phyloP scores from a whole-genome alignment of 345 rosid species.

The Eucalyptus regnans region DNA sequence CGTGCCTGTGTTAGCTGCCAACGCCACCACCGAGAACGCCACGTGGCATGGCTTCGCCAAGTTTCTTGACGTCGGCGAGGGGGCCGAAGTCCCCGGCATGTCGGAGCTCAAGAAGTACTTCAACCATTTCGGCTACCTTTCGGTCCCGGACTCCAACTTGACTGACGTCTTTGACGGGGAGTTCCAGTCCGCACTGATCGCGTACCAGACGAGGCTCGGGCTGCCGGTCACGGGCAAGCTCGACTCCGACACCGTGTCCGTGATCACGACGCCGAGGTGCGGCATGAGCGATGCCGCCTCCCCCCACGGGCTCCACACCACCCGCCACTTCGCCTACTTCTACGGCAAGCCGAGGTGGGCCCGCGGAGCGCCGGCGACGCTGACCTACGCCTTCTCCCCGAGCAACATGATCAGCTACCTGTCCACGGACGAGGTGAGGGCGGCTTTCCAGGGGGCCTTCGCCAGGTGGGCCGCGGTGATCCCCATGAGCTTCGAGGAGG shows the following conservation, averaged over 20 bases:
- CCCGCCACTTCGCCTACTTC: conserved; percentile 54
- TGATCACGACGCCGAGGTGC: conserved; percentile 68
- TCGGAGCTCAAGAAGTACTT: conserved; percentile 80
- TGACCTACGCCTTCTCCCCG: conserved; percentile 63
- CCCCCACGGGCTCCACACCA: conserved; percentile 5
- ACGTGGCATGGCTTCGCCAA: conserved; percentile 72
- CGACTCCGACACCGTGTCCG: conserved; percentile 45
- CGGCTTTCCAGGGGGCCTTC: conserved; percentile 49
- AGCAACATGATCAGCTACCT: conserved; percentile 46
- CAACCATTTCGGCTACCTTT: conserved; percentile 68
- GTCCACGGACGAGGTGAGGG: conserved; percentile 16
- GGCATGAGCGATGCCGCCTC: conserved; percentile 50
- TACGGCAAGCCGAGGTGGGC: conserved; percentile 66
- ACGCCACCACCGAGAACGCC: conserved; percentile 12
- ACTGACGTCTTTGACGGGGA: conserved; percentile 52
- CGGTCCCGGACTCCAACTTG: conserved; percentile 11
- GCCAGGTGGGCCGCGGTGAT: conserved; percentile 66
- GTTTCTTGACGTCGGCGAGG: conserved; percentile 52
- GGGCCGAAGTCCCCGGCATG: conserved; percentile 65
- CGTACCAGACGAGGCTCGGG: conserved; percentile 57
- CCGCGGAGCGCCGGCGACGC: conserved; percentile 20
- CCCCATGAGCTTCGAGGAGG: conserved; percentile 55
- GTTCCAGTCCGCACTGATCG: conserved; percentile 39
- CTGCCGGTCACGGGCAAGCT: conserved; percentile 53
- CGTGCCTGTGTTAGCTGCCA: conserved; percentile 12